Conservation (phyloP, 2,329 filamentous ascomycete species). For the Colletotrichum spinosum region DNA sequence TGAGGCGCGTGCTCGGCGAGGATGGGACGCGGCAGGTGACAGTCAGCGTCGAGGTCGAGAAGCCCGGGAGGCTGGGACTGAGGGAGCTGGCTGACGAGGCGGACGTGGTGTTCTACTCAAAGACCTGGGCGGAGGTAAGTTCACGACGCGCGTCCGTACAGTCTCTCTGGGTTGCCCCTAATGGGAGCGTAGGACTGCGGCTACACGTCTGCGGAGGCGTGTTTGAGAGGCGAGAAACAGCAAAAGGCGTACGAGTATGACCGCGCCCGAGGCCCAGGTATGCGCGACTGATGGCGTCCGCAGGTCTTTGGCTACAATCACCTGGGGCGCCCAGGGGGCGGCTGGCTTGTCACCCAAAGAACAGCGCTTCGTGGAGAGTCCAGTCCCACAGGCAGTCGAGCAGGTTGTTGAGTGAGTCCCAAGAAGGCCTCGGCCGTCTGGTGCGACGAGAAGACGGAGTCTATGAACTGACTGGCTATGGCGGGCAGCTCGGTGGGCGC, state of each 20-base stretch:
- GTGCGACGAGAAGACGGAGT: too few relatives aligned
- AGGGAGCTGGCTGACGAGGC: constrained; percentile 69
- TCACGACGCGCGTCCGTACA: neutral
- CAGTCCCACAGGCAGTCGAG: constrained; percentile 53
- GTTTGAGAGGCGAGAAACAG: constrained; percentile 58
- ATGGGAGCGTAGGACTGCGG: constrained; percentile 43
- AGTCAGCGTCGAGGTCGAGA: constrained; percentile 80
- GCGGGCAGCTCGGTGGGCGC: constrained; percentile 73
- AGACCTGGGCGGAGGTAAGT: constrained; percentile 75
- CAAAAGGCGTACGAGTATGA: constrained; percentile 54
- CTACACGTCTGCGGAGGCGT: constrained; percentile 59
- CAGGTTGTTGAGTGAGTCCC: constrained; percentile 69
- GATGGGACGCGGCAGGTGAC: constrained; percentile 12
- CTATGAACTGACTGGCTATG: too few relatives aligned
- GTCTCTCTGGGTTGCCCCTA: neutral
- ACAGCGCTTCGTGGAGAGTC: constrained; percentile 52
- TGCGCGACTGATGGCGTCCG: constrained; percentile 7
- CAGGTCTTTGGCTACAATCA: constrained; percentile 64
- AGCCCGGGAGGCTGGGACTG: constrained; percentile 71
- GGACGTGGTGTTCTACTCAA: constrained; percentile 80
- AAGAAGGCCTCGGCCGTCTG: too few relatives aligned
- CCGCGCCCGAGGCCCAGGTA: constrained; percentile 3
- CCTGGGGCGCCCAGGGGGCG: constrained; percentile 68
- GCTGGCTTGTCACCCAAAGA: constrained; percentile 51
- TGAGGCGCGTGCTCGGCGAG: constrained; percentile 52